Evolutionary conservation across 148 eudicot genomes (phyloP), one percentile per base, ranked within the genome.

Genomic region (Camellia sinensis): DNA sequence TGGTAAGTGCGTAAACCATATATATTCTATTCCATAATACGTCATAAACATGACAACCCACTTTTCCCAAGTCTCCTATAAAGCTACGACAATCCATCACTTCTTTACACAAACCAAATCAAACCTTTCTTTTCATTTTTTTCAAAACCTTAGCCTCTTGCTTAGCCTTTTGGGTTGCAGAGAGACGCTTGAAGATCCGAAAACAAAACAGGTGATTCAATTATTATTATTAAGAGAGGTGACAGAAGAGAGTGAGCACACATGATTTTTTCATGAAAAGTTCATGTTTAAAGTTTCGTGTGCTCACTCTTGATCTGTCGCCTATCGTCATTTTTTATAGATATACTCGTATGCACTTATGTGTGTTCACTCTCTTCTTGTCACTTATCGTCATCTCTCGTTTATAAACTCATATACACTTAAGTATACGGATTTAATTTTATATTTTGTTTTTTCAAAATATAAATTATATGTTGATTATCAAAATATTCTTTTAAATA

Each of bases 201-300:
- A 29, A 29, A 29, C 37, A 29, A 29, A 29, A 29, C 37, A 29
- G 37, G 37, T 29, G 37, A 29, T 29, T 1, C 37, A 29, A 29
- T 29, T 29, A 29, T 29, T 29, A 29, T 29, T 29, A 29, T 29
- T 2, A 67, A 3, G 70, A 9, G 8, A 75, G 41, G 29, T 71
- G 83, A 80, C 83, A 74, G 83, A 80, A 80, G 83, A 80, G 79
- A 80, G 79, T 75, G 83, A 80, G 83, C 83, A 80, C 83, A 73
- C 73, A 80, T 74, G 74, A 66, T 57, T 79, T 0, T 5, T 80
- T 73, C 77, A 53, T 80, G 79, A 59, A 59, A 19, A 15, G 46
- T 64, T 14, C 56, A 71, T 59, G 67, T 76, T 71, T 79, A 69
- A 70, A 74, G 37, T 56, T 56, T 45, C 73, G 73, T n/a, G 83